Evolutionary conservation across 2,329 filamentous ascomycete genomes (phyloP).

Genomic region (Colletotrichum sp.): DNA sequence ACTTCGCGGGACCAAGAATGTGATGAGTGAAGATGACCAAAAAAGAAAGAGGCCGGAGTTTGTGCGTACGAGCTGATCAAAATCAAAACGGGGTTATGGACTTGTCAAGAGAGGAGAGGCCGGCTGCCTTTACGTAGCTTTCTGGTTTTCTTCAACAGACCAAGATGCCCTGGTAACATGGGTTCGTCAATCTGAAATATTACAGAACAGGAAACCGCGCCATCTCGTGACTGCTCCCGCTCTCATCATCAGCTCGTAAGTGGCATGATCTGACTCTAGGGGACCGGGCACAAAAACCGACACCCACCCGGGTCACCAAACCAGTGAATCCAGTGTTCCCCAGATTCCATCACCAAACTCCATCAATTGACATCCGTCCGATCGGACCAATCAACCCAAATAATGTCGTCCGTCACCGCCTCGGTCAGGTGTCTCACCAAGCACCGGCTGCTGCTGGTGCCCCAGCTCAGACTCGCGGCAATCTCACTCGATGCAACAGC

Average conservation of each 20-base stretch:
- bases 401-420: slow-evolving; percentile 9
- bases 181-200: background rate
- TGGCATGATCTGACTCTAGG: slow-evolving; percentile 1
- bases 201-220: background rate
- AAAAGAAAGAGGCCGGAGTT: background rate
- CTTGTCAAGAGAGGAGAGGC: background rate
- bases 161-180: slow-evolving; percentile 2
- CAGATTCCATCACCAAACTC: background rate
- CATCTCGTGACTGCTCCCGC: background rate
- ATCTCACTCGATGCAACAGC: slow-evolving; percentile 5
- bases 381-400: background rate
- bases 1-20: background rate
- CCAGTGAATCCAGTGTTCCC: background rate
- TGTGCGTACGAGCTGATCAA: slow-evolving; percentile 4
- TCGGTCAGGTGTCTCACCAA: slow-evolving; percentile 7
- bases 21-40: slow-evolving; percentile 9
- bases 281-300: background rate
- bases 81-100: slow-evolving; percentile 8
- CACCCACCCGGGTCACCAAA: background rate
- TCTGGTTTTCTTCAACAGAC: slow-evolving; percentile 1
- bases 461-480: background rate
- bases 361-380: background rate
- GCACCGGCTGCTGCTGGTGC: background rate
- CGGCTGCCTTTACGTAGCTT: slow-evolving; percentile 4
- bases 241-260: background rate